phyloP scores from a whole-genome alignment of 345 rosid species.

The Melaleuca quinquenervia region DNA sequence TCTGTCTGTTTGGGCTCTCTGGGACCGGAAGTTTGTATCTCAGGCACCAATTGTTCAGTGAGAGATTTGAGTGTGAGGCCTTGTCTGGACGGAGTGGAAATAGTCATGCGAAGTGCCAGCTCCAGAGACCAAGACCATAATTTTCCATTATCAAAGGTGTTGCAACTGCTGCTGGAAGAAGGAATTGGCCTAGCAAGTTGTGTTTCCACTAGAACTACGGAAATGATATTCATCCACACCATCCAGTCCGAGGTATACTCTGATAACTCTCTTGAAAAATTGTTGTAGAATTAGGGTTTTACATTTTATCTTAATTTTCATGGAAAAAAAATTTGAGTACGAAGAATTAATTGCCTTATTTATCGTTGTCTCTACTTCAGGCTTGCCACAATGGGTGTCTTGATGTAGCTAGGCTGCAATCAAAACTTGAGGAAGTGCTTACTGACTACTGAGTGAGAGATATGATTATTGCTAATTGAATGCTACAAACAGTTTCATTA shows the following conservation, averaged over 20 bases:
- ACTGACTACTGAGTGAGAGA: background rate
- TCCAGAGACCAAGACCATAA: slow-evolving; percentile 8
- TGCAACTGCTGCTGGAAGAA: slow-evolving; percentile 31
- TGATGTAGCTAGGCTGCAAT: slow-evolving; percentile 4
- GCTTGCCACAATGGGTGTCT: background rate
- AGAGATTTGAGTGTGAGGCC: background rate
- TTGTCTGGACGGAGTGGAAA: slow-evolving; percentile 34
- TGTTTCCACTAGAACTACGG: slow-evolving; percentile 37
- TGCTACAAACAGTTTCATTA: background rate
- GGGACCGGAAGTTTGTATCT: background rate
- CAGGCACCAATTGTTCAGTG: background rate
- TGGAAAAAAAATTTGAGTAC: background rate
- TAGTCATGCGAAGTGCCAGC: slow-evolving; percentile 18
- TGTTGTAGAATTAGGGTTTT: background rate
- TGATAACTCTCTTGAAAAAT: background rate
- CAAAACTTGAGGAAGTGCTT: slow-evolving; percentile 8
- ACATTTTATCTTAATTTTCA: background rate
- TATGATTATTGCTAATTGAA: background rate
- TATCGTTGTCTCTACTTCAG: slow-evolving; percentile 1
- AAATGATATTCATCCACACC: slow-evolving; percentile 25
- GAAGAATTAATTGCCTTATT: background rate
- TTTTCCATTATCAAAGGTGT: slow-evolving; percentile 37
- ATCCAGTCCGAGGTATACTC: slow-evolving; percentile 48
- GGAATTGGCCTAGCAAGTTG: slow-evolving; percentile 40
- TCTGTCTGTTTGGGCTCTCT: background rate